Percentiles rank a stretch among this genome's conserved stretches.
Evolutionary conservation across 768 basidiomycete genomes (phyloP).

Genomic region (Mycena floridula): DNA sequence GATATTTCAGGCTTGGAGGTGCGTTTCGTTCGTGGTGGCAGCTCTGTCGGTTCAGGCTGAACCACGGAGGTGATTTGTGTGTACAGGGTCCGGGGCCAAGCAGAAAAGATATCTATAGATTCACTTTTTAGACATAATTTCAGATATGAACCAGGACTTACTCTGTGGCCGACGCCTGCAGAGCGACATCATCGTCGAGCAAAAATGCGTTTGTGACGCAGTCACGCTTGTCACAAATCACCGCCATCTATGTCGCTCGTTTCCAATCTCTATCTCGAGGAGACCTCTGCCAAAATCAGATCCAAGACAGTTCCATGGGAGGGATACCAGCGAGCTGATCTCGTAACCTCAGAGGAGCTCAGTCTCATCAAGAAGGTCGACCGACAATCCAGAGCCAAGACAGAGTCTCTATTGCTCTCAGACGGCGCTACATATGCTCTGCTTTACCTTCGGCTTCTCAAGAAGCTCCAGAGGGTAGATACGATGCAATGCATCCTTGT

Average conservation of each 20-base stretch:
- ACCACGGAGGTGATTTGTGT: slow-evolving; percentile 37
- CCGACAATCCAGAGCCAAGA: slow-evolving; percentile 67
- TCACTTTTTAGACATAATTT: not conserved
- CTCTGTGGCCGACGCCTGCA: slow-evolving; percentile 25
- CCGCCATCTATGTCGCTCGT: slow-evolving; percentile 59
- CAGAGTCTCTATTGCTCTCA: slow-evolving; percentile 71
- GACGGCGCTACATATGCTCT: slow-evolving; percentile 80
- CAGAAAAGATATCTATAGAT: slow-evolving; percentile 5
- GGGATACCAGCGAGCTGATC: slow-evolving; percentile 92
- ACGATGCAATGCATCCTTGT: slow-evolving; percentile 86
- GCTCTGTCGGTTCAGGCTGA: slow-evolving; percentile 9
- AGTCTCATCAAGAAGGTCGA: slow-evolving; percentile 86
- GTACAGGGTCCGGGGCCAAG: slow-evolving; percentile 33
- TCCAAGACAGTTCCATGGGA: slow-evolving; percentile 95
- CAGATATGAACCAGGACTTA: slow-evolving; percentile 6
- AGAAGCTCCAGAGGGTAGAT: slow-evolving; percentile 75
- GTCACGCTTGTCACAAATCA: not conserved
- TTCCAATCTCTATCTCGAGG: slow-evolving; percentile 80
- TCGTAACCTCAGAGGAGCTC: slow-evolving; percentile 85
- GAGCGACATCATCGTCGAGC: not conserved
- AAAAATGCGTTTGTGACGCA: not conserved
- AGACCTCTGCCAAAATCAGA: slow-evolving; percentile 80
- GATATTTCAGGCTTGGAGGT: slow-evolving; percentile 34
- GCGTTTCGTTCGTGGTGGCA: slow-evolving; percentile 20
- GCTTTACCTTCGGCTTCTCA: slow-evolving; percentile 87